These are phyloP conservation scores for Trichoderma orchidacearum DNA, from an alignment of 495 filamentous ascomycete genomes.

Conservation along the genomic window DNA sequence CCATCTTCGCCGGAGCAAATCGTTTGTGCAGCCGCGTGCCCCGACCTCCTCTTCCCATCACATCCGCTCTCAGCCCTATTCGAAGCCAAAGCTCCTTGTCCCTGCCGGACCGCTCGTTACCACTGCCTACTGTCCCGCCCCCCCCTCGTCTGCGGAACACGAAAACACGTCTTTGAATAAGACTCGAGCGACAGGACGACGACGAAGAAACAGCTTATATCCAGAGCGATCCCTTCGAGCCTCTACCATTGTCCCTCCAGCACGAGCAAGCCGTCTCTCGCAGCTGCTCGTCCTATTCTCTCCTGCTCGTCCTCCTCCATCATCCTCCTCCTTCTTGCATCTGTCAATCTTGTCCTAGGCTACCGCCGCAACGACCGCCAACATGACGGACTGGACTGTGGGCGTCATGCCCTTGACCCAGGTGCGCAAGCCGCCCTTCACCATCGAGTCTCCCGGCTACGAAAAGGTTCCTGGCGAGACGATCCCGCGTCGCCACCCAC, in stretches of 20 bases:
- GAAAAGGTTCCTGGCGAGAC: constrained; percentile 45
- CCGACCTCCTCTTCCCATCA: background rate
- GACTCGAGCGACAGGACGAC: too few species aligned
- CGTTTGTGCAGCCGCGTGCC: background rate
- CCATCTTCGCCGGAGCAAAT: background rate
- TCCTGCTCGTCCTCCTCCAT: background rate
- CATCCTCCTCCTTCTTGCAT: background rate
- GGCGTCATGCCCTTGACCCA: constrained; percentile 26
- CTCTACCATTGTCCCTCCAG: too few species aligned
- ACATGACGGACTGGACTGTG: constrained; percentile 17
- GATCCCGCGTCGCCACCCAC: constrained; percentile 43
- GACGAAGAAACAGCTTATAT: too few species aligned
- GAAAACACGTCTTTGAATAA: too few species aligned
- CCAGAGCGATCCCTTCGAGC: too few species aligned
- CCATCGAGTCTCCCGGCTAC: constrained; percentile 35
- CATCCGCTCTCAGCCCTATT: background rate
- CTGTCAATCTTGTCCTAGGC: too few species aligned
- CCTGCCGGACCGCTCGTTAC: too few species aligned
- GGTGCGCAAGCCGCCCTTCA: constrained; percentile 38
- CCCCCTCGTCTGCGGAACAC: background rate
- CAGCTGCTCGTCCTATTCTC: too few species aligned
- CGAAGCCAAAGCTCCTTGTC: background rate
- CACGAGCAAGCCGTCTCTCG: too few species aligned
- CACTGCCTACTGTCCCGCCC: background rate
- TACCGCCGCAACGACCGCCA: background rate